These are phyloP conservation scores for Litchi chinensis DNA, from an alignment of 345 rosid genomes.

Conservation along the genomic window DNA sequence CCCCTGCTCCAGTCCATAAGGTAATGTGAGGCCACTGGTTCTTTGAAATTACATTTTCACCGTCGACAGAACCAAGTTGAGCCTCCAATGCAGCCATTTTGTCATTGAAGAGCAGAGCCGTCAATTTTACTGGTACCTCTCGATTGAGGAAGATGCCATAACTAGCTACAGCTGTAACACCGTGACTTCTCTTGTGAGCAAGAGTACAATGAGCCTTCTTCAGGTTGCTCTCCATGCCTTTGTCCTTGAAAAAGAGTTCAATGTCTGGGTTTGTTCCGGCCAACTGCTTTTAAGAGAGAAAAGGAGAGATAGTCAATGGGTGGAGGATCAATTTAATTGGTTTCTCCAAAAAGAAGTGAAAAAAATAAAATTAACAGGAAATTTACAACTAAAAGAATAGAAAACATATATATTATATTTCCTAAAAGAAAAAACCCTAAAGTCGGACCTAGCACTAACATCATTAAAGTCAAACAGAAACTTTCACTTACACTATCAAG, in stretches of 20 bases:
- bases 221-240: conserved; percentile 49
- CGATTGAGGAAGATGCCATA: conserved; percentile 52
- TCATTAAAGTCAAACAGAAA: not conserved
- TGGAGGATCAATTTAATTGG: not conserved
- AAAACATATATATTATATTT: not conserved
- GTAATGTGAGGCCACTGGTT: conserved; percentile 95
- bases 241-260: conserved; percentile 57
- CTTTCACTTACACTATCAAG: conserved; percentile 57
- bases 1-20: conserved; percentile 78
- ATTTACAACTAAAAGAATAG: not conserved
- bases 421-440: not conserved
- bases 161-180: conserved; percentile 76
- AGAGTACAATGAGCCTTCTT: conserved; percentile 77
- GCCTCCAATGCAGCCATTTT: conserved; percentile 82
- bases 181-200: conserved; percentile 93
- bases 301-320: not conserved
- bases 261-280: conserved; percentile 43
- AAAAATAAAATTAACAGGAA: not conserved
- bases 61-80: conserved; percentile 66
- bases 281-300: conserved; percentile 45
- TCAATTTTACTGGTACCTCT: conserved; percentile 68
- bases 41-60: conserved; percentile 56
- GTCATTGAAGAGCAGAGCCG: conserved; percentile 66
- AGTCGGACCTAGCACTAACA: not conserved
- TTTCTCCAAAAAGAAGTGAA: not conserved